These are phyloP conservation scores for Tulasnella sp. DNA, from an alignment of 768 basidiomycete species.

Conservation along the genomic window DNA sequence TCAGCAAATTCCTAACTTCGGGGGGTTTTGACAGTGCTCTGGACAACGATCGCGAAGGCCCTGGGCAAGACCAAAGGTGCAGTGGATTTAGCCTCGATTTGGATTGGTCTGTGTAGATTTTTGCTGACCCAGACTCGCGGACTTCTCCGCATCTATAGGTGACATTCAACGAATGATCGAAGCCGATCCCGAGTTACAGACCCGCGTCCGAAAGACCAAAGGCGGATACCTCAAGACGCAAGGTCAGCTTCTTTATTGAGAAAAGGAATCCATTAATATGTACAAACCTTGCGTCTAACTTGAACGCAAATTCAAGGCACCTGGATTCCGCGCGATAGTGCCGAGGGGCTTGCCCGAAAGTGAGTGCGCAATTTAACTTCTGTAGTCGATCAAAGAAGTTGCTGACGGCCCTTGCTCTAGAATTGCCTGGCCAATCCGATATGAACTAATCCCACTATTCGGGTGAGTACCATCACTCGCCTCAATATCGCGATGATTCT, in stretches of 20 bases:
- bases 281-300: background rate
- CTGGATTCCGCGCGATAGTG: conserved; percentile 90
- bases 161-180: conserved; percentile 91
- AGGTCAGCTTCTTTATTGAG: conserved; percentile 12
- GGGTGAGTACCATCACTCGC: conserved; percentile 41
- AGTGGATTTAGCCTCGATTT: background rate
- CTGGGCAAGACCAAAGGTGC: conserved; percentile 43
- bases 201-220: conserved; percentile 68
- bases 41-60: conserved; percentile 79
- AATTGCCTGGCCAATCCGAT: conserved; percentile 78
- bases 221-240: conserved; percentile 38
- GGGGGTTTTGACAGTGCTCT: conserved; percentile 39
- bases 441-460: conserved; percentile 77
- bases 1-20: background rate
- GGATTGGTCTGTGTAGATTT: background rate
- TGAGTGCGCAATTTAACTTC: conserved; percentile 29
- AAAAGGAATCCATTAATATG: conserved; percentile 10
- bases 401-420: conserved; percentile 31
- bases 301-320: conserved; percentile 48
- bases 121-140: conserved; percentile 5
- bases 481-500: background rate
- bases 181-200: conserved; percentile 74
- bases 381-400: conserved; percentile 11
- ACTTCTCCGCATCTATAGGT: conserved; percentile 37
- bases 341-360: conserved; percentile 69